Evolutionary conservation across 306 rosid genomes (phyloP), one percentile per base, ranked within the genome.

Genomic region (Vigna angularis): DNA sequence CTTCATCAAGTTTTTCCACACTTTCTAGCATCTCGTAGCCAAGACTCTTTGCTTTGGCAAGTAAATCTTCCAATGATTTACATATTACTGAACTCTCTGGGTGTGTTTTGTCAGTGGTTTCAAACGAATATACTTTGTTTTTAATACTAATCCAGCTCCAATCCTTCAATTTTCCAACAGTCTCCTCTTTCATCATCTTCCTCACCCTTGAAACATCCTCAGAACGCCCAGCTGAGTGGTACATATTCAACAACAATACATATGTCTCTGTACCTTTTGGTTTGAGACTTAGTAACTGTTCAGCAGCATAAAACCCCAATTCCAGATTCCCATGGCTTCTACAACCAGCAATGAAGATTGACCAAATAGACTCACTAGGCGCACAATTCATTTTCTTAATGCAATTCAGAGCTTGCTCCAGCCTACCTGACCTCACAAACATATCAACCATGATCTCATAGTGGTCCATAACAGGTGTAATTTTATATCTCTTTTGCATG

Each of bases 121-220:
- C 73, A 75, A 95, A 95, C 51, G 93, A 91, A 81, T 87, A 83
- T 26, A 90, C 87, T 88, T 57, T 90, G 57, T 89, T 86, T 74
- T 85, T 90, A 74, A 90, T 87, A 87, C 88, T 89, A 82, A 95
- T 89, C 97, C 97, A 87, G 87, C 98, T 95, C 95, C 91, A 95
- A 79, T 95, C 97, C 52, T 82, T 75, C 47, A 92, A 73, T 42
- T 89, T 86, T 66, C 82, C 89, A 56, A 88, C 71, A 68, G 82
- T 83, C 84, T 95, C 87, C 36, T 91, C 92, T 86, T 78, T 79
- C 98, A 92, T 95, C 80, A 86, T 51, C 78, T 88, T 86, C 79
- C 82, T 90, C 83, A 95, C 91, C 66, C 70, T 85, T 30, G 90
- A 84, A 83, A 88, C 97, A 78, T 92, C 95, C 72, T 86, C 78